phyloP scores from a whole-genome alignment of 2,329 filamentous ascomycete species.

The Fusarium brevicatenulatum region DNA sequence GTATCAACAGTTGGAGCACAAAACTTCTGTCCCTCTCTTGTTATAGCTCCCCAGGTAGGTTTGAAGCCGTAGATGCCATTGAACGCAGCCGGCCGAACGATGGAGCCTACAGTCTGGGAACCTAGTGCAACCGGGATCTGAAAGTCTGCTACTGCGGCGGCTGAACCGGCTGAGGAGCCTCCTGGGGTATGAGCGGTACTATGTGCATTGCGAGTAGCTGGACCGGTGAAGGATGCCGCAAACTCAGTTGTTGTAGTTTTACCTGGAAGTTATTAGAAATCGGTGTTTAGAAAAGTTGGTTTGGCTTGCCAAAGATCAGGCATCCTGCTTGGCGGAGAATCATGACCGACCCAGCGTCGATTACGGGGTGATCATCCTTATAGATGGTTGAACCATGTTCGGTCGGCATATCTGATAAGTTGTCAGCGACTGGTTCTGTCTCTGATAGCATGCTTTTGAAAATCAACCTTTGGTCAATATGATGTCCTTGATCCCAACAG shows the following conservation, averaged over 20 bases:
- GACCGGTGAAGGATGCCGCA: constrained; percentile 60
- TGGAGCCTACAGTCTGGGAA: constrained; percentile 73
- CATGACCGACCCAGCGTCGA: constrained; percentile 63
- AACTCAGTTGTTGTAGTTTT: constrained; percentile 62
- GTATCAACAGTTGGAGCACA: constrained; percentile 71
- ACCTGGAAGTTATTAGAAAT: constrained; percentile 62
- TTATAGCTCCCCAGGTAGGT: constrained; percentile 72
- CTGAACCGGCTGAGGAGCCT: constrained; percentile 74
- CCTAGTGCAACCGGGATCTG: constrained; percentile 70
- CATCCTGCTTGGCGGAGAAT: constrained; percentile 64
- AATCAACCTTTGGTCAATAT: constrained; percentile 64
- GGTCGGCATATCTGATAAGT: constrained; percentile 62
- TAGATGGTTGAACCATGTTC: constrained; percentile 65
- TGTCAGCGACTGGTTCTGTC: not conserved
- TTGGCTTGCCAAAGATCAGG: constrained; percentile 57
- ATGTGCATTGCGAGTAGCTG: constrained; percentile 68
- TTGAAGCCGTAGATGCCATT: constrained; percentile 73
- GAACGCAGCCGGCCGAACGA: constrained; percentile 71
- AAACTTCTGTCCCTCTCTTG: constrained; percentile 68
- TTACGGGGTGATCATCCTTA: constrained; percentile 49
- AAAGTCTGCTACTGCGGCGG: constrained; percentile 71
- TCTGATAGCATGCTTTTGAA: constrained; percentile 34
- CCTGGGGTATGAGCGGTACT: constrained; percentile 70
- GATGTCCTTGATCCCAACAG: constrained; percentile 68
- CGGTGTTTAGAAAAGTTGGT: constrained; percentile 52